Evolutionary conservation across 805 yeast species (phyloP), one percentile per base, ranked within the genome.

Genomic region (Starmerella sirachaensis): DNA sequence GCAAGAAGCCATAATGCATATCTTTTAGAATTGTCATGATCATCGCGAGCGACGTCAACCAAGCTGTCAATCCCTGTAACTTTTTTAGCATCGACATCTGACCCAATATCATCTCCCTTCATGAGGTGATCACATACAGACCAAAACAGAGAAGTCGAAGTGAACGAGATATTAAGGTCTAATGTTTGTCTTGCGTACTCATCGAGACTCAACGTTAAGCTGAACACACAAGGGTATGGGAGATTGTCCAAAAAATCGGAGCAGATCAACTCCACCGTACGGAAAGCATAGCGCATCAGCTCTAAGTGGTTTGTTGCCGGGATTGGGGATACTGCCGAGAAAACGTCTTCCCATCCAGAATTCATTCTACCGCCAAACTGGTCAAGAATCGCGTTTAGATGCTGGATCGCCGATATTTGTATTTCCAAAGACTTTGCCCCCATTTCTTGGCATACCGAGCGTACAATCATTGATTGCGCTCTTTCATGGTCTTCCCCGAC

Each of bases 91-190:
- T 36, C 38, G 19, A 44, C 6, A n/a, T 40, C 31, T 40, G 28
- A 31, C 4, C 31, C 35, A 11, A 51, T 53, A 2, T 41, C 48
- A 14, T 48, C 50, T 0, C 57, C 51, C 6, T 43, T 45, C 25
- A 57, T 46, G 3, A 77, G 58, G 41, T 76, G 74, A 51, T 91
- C 97, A 49, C 95, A 81, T 3, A 91, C 73, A 12, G 80, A 57
- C 97, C 97, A 88, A 52, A 85, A 86, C 48, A 85, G 80, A 48
- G 94, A 82, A 7, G 85, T 80, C 0, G 95, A 77, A 33, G 93
- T 82, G 54, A 88, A 85, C 0, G 96, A 82, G 16, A 84, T 81
- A 55, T 88, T 88, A 47, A 88, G 57, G 47, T 88, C 94, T 45
- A 63, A 65, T 1, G 57, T 60, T 51, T 91, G 97, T 2, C 67